Base-by-base conservation (phyloP, 75 land plant species). In the Sequoia sempervirens region DNA sequence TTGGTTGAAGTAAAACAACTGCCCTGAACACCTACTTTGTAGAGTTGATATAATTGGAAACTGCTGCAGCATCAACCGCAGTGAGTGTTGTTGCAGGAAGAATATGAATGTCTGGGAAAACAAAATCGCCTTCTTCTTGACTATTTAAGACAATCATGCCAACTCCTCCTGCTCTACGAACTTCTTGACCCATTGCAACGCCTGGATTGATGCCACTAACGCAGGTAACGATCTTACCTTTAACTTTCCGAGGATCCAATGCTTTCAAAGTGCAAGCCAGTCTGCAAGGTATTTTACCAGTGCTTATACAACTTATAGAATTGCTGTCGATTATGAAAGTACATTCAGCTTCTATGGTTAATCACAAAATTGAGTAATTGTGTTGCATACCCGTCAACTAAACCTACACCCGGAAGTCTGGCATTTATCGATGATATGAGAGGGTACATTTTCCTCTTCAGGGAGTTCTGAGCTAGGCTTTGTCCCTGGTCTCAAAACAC, bases 161-260 rank as follows among this genome's bases (percentile, higher is more conserved):
- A 12, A 61, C 58, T 4, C 91, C 91, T 15, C 92, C 89, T 2
- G 92, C 91, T 13, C 18, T 58, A n/a, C 41, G 70, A 52, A 91
- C 89, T 36, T 43, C 83, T 41, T 75, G 30, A 18, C 89, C 91
- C 66, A 87, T 89, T n/a, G 61, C 91, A 5, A 91, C 50, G 6
- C 80, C 66, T 41, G 64, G 37, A 47, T 54, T 78, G 17, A 68
- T 8, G 23, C 89, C 89, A 9, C 88, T 40, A 23, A 87, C 14
- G 85, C 92, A 91, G 10, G 85, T 82, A 50, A 91, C 91, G 15
- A 91, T 89, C 87, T 91, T 91, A n/a, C 89, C 91, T 74, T 70
- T 84, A 81, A 86, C 91, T 69, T 89, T 89, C 28, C 23, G 68
- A 14, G 85, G 89, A 78, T 90, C 89, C 34, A 91, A 84, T 1